Base-by-base conservation (phyloP, 2,329 filamentous ascomycete genomes). In the Keithomyces neogunnii region DNA sequence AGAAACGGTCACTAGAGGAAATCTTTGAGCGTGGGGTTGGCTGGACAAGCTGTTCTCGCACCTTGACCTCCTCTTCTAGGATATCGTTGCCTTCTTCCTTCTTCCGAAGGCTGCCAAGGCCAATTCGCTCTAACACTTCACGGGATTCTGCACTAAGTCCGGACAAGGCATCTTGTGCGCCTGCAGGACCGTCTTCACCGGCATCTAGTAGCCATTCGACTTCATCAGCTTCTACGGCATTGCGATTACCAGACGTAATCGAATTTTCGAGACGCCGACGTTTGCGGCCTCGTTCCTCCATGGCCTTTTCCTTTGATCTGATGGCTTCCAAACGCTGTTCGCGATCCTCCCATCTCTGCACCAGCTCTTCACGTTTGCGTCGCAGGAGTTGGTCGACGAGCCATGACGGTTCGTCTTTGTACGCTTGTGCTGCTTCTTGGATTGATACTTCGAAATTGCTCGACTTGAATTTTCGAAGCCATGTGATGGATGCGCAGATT, bases 401-500 rank as follows among this genome's bases (percentile, higher is more conserved):
- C 91, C 91, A 96, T 2, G 84, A 81, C 0, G 89, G 89, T 60
- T 95, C 89, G 57, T 87, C 85, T 51, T 82, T 69, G 57, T 73
- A 73, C 2, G 68, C 60, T 1, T 69, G 62, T 2, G 66, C 73
- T 46, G 66, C 76, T 52, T 62, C 68, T 52, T 65, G 74, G 52
- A 74, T 77, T 45, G 60, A 77, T 57, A 63, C 76, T 66, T 73
- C 86, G 67, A 73, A 85, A 68, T 54, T 66, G 59, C 61, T 73
- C 65, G 68, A 82, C 65, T 95, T 92, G 69, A 91, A 81, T 51
- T 88, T 81, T 46, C 91, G 84, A n/a, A 96, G 75, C 91, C 91
- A 96, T 3, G 90, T 95, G 61, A 96, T 68, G 5, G 90, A 85
- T 40, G 86, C 87, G 64, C 91, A 96, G 56, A 96, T 93, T 31